A percentile compares a stretch with the other conserved stretches of the same genome.
Evolutionary conservation across 2,329 filamentous ascomycete genomes (phyloP).

Genomic region (Penicillium paneum): DNA sequence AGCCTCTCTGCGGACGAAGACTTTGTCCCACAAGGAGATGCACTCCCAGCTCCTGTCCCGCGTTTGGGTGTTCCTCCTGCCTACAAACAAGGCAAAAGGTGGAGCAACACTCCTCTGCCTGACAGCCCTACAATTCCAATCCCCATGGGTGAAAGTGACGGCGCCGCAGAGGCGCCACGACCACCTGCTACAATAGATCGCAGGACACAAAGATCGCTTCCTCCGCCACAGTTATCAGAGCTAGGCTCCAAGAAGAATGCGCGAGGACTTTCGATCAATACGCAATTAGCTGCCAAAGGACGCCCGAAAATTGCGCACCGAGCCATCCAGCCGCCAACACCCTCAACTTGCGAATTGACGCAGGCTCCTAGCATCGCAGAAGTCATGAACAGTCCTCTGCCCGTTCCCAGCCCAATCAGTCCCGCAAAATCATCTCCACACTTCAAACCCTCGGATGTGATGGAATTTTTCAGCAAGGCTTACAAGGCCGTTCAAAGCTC

Average conservation of each 20-base stretch:
- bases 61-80: slow-evolving; percentile 33
- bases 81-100: slow-evolving; percentile 31
- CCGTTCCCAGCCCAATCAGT: slow-evolving; percentile 22
- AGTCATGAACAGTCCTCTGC: slow-evolving; percentile 42
- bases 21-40: slow-evolving; percentile 10
- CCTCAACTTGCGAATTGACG: slow-evolving; percentile 24
- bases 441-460: slow-evolving; percentile 40
- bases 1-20: slow-evolving; percentile 25
- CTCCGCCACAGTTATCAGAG: slow-evolving; percentile 17
- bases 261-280: slow-evolving; percentile 42
- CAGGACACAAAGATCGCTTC: slow-evolving; percentile 9
- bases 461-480: slow-evolving; percentile 42
- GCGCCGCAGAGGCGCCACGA: slow-evolving; percentile 8
- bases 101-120: slow-evolving; percentile 34
- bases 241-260: slow-evolving; percentile 36
- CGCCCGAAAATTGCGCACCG: slow-evolving; percentile 34
- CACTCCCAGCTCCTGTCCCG: slow-evolving; percentile 14
- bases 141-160: slow-evolving; percentile 10
- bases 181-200: slow-evolving; percentile 11
- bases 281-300: slow-evolving; percentile 34
- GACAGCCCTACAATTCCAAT: slow-evolving; percentile 37
- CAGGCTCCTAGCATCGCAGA: slow-evolving; percentile 40
- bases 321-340: slow-evolving; percentile 38
- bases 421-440: slow-evolving; percentile 26
- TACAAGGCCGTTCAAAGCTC: slow-evolving; percentile 32